A percentile compares a stretch with the other conserved stretches of the same genome.
These are phyloP conservation scores for Beta vulgaris DNA, from an alignment of 148 eudicot genomes.

Conservation along the genomic window DNA sequence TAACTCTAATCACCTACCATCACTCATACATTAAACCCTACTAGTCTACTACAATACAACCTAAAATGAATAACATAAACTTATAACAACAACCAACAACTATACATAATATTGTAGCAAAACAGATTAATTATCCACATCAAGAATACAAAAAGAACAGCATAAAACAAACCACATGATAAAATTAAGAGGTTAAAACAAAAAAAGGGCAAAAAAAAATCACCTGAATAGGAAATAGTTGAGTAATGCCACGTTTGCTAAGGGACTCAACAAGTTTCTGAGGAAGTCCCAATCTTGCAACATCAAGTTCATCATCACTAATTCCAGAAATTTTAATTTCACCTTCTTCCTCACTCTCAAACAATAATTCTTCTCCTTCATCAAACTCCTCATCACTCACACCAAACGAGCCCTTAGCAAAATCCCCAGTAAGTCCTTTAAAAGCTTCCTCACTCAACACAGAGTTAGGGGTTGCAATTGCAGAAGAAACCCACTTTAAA, in stretches of 20 bases:
- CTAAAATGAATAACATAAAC: neutral
- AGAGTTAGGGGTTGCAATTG: conserved; percentile 67
- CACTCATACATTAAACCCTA: neutral
- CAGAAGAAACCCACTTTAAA: conserved; percentile 45
- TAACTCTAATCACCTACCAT: too few species aligned
- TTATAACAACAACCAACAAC: neutral
- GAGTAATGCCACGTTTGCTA: conserved; percentile 61
- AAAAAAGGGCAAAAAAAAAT: neutral
- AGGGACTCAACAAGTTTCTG: conserved; percentile 63
- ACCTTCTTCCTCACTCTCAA: conserved; percentile 32
- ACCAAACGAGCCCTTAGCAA: conserved; percentile 35
- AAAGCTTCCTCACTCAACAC: conserved; percentile 86
- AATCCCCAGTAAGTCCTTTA: conserved; percentile 51
- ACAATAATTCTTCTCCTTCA: conserved; percentile 28
- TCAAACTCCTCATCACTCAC: conserved; percentile 31
- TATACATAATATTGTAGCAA: neutral
- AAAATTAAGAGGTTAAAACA: neutral
- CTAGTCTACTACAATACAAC: neutral
- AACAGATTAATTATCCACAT: neutral
- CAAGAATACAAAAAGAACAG: neutral
- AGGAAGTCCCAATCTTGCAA: conserved; percentile 69
- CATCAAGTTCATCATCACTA: conserved; percentile 56
- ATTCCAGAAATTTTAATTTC: conserved; percentile 15
- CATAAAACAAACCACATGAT: neutral
- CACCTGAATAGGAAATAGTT: conserved; percentile 94